Evolutionary conservation across 1,284 basidiomycete genomes (phyloP).

Genomic region (Marasmius sp.): DNA sequence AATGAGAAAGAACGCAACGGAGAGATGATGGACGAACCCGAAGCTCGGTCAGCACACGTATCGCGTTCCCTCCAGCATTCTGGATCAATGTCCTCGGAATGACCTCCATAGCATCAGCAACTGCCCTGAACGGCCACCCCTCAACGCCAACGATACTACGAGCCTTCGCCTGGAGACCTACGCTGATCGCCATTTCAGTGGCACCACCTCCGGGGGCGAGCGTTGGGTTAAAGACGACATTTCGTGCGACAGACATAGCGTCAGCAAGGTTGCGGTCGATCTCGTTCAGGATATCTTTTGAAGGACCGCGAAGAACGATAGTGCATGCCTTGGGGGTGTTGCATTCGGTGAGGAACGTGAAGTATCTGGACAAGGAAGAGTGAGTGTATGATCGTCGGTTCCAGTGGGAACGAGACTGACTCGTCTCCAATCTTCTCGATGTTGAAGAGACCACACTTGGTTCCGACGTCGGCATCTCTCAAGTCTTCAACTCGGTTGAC

Average conservation of each 20-base stretch:
- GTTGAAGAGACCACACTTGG: constrained; percentile 91
- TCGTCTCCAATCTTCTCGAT: constrained; percentile 98
- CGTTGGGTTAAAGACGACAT: constrained; percentile 93
- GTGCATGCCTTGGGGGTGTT: constrained; percentile 96
- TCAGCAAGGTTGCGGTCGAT: constrained; percentile 97
- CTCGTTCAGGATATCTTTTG: constrained; percentile 98
- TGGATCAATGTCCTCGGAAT: constrained; percentile 95
- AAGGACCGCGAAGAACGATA: constrained; percentile 96
- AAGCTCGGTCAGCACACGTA: constrained; percentile 89
- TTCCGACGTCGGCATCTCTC: constrained; percentile 89
- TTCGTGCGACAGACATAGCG: constrained; percentile 96
- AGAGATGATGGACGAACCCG: constrained; percentile 49
- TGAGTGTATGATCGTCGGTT: constrained; percentile 1
- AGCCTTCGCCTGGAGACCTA: constrained; percentile 85
- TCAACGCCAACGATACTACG: constrained; percentile 80
- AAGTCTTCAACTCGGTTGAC: constrained; percentile 97
- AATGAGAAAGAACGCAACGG: constrained; percentile 1
- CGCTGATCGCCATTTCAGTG: constrained; percentile 96
- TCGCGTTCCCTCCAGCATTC: constrained; percentile 94
- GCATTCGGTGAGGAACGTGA: constrained; percentile 95
- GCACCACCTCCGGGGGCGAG: constrained; percentile 95
- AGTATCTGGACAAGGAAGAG: constrained; percentile 68
- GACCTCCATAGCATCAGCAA: constrained; percentile 96
- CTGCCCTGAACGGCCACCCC: constrained; percentile 88
- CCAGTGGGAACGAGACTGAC: constrained; percentile 42